Evolutionary conservation across 495 filamentous ascomycete species (phyloP), one percentile per base, ranked within the genome.

Genomic region (Tuber indicum): DNA sequence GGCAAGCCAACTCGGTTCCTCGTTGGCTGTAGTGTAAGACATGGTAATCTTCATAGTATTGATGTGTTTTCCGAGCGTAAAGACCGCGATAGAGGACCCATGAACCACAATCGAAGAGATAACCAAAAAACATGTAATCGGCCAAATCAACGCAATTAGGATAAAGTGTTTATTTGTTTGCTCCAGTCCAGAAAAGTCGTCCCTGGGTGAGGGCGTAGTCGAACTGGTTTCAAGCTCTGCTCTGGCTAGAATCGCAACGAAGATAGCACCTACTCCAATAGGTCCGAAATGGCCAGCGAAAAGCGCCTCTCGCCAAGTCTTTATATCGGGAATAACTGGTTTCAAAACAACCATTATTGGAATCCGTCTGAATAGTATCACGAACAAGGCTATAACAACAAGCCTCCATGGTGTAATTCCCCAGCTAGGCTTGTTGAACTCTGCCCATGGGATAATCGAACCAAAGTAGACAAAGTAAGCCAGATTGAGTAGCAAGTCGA

Each of bases 281-380:
- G 96, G 96, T 23, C 96, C 96, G 83, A 99, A 99, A 84, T 99
- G 96, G 14, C 96, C 96, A 43, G 96, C 96, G 84, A 99, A 99
- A 21, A 98, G 88, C 42, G 96, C 94, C 84, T 99, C 96, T 75
- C 96, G 92, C 96, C 96, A 99, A 0, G 96, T 98, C 85, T 98
- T 98, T 77, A 99, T 89, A 83, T 98, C 96, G 9, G 96, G 96
- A 84, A 99, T 97, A 9, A 98, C 42, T 0, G 96, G 95, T 83
- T 98, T 98, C 62, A 98, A 85, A 0, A 89, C 84, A 85, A 99
- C 84, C 96, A 99, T 98, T 83, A 97, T 92, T 0, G 96, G 96
- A 62, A 99, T 97, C 19, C 96, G 92, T 70, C 96, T 92, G 88
- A 99, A 98, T 77, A 99, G 90, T 74, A 99, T 91, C 78, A 99